These are phyloP conservation scores for Cladosporium phlei DNA, from an alignment of 2,329 filamentous ascomycete species.

Conservation along the genomic window DNA sequence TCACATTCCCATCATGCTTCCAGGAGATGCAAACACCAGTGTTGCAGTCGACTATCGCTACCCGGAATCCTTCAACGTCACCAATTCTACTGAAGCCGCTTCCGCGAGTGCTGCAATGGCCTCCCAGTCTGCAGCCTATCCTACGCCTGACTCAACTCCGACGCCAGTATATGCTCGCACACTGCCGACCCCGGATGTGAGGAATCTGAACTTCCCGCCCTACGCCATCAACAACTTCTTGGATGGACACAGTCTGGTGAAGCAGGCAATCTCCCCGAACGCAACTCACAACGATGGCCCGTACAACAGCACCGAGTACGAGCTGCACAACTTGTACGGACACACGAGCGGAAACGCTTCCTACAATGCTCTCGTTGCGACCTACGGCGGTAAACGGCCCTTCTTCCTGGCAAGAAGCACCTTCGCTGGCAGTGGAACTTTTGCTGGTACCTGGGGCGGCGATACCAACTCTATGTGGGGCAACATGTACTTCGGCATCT, in stretches of 20 bases:
- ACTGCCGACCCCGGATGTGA: constrained; percentile 19
- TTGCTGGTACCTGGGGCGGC: constrained; percentile 62
- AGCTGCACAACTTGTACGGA: constrained; percentile 24
- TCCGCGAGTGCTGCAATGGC: constrained; percentile 17
- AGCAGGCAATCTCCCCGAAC: constrained; percentile 19
- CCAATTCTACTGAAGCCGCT: constrained; percentile 24
- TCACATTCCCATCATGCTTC: constrained; percentile 24
- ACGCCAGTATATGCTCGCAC: constrained; percentile 17
- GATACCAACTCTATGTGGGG: constrained; percentile 67
- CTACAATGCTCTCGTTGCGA: constrained; percentile 36
- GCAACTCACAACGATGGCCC: constrained; percentile 23
- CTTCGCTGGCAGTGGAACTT: constrained; percentile 68
- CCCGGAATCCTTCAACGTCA: constrained; percentile 23
- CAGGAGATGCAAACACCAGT: constrained; percentile 20
- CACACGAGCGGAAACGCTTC: constrained; percentile 19
- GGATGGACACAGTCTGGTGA: constrained; percentile 20
- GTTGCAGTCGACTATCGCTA: constrained; percentile 24
- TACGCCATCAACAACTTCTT: constrained; percentile 25
- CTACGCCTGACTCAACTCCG: constrained; percentile 15
- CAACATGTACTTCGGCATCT: constrained; percentile 24
- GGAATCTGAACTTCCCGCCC: constrained; percentile 23
- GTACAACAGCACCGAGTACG: constrained; percentile 25
- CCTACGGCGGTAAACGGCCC: constrained; percentile 63
- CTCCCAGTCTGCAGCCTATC: constrained; percentile 17
- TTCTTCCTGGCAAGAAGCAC: constrained; percentile 79